Percentiles rank a stretch among this genome's conserved stretches.
Evolutionary conservation across 1,139 yeast genomes (phyloP).

Genomic region (Suhomyces guaymorum): DNA sequence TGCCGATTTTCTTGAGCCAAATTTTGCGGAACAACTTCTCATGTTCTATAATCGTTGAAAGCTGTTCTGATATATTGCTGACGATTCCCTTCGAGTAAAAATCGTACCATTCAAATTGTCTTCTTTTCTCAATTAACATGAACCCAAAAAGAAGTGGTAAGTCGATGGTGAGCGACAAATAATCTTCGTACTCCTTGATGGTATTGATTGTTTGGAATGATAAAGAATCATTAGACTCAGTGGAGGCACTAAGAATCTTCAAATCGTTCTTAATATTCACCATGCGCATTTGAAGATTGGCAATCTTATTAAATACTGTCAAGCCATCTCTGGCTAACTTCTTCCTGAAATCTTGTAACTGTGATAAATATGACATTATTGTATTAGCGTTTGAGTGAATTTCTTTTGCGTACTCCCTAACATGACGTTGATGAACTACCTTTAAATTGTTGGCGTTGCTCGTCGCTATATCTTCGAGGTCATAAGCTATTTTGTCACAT

Average conservation of each 20-base stretch:
- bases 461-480: slow-evolving; percentile 19
- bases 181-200: slow-evolving; percentile 45
- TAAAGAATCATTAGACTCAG: slow-evolving; percentile 12
- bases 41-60: slow-evolving; percentile 56
- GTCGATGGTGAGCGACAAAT: slow-evolving; percentile 61
- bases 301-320: slow-evolving; percentile 33
- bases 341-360: slow-evolving; percentile 27
- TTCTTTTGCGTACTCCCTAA: slow-evolving; percentile 17
- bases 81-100: slow-evolving; percentile 52
- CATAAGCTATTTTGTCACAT: slow-evolving; percentile 15
- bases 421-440: slow-evolving; percentile 20
- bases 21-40: slow-evolving; percentile 58
- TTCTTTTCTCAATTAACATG: slow-evolving; percentile 64
- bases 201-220: slow-evolving; percentile 28
- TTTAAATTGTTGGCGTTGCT: slow-evolving; percentile 14
- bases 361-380: slow-evolving; percentile 18
- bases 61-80: slow-evolving; percentile 56
- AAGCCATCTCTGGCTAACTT: slow-evolving; percentile 28
- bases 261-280: slow-evolving; percentile 37
- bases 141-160: slow-evolving; percentile 82
- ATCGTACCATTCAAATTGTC: slow-evolving; percentile 69
- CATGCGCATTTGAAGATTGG: slow-evolving; percentile 42
- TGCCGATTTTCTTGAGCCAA: slow-evolving; percentile 67
- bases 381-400: slow-evolving; percentile 16
- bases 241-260: slow-evolving; percentile 17